Base-by-base conservation (phyloP, 2,329 filamentous ascomycete species). In the Paecilomyces sp. region DNA sequence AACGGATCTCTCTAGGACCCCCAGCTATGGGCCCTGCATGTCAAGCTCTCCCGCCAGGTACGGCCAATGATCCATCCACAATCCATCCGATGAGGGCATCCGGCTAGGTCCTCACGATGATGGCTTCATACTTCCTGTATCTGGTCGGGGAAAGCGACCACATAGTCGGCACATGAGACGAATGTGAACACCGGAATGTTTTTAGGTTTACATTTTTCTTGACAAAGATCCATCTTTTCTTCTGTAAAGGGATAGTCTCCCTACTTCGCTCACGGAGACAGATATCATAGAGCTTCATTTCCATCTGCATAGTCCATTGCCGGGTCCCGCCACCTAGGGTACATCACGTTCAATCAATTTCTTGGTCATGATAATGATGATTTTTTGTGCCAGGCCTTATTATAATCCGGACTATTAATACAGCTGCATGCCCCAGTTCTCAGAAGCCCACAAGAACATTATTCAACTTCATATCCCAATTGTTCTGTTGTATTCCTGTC, bases 161-260 rank as follows among this genome's bases (percentile, higher is more conserved):
- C 68, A 71, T 71, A 68, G 68, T 71, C 71, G 69, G 68, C 69
- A 71, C 60, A 65, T 70, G 66, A 65, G 51, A 22, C 51, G 22
- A 53, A 30, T 41, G 25, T 53, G 22, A 53, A 53, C 25, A n/a
- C 51, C 12, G 51, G 18, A 3, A 24, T 53, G 25, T 18, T 53
- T 22, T 25, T 22, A 13, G 24, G 33, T 25, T 57, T 25, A 22
- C 22, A 22, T 57, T 56, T 54, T 54, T 55, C 58, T 53, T 13
- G 9, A 41, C 3, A 15, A n/a, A 52, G 47, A 54, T 24, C 56
- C 51, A 34, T n/a, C 54, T 30, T 54, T 33, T 50, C 18, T 41
- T 57, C 34, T 41, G 18, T 53, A 57, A 24, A 36, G 31, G 34
- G 22, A 55, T 31, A 34, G 52, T 52, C 51, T 12, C 36, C 36